A percentile compares a stretch with the other conserved stretches of the same genome.
Conservation (phyloP, 768 basidiomycete species). For the Piloderma croceum region DNA sequence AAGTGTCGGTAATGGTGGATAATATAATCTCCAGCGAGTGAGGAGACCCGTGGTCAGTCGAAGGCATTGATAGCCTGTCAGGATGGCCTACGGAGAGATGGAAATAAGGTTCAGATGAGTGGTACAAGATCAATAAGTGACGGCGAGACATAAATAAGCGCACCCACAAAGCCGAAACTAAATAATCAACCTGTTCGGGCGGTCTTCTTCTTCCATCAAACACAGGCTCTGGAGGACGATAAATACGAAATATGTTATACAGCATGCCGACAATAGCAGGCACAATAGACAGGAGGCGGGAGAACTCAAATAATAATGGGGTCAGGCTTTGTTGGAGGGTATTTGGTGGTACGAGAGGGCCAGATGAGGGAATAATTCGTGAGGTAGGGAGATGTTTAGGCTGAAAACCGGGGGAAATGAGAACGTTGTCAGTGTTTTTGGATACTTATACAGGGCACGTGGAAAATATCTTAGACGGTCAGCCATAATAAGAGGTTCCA, state of each 20-base stretch:
- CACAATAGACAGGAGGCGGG: conserved; percentile 64
- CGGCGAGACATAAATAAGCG: conserved; percentile 14
- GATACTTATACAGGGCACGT: not conserved
- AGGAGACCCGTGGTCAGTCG: conserved; percentile 83
- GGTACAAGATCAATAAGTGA: not conserved
- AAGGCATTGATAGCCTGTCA: conserved; percentile 89
- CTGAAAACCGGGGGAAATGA: conserved; percentile 26
- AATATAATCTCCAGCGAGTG: conserved; percentile 87
- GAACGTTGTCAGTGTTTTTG: not conserved
- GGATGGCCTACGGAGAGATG: conserved; percentile 50
- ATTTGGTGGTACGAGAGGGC: conserved; percentile 44
- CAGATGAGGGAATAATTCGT: conserved; percentile 49
- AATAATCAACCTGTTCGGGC: conserved; percentile 57
- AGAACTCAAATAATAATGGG: conserved; percentile 63
- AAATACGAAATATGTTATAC: conserved; percentile 53
- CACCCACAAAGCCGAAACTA: conserved; percentile 71
- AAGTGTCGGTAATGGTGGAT: conserved; percentile 80
- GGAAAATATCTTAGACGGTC: conserved; percentile 1
- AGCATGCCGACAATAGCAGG: conserved; percentile 65
- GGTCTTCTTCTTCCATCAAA: conserved; percentile 30
- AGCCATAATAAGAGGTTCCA: conserved; percentile 4
- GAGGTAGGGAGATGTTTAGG: conserved; percentile 65
- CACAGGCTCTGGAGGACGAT: conserved; percentile 38
- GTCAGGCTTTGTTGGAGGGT: conserved; percentile 43
- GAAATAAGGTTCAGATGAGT: conserved; percentile 3